Conservation (phyloP, 495 filamentous ascomycete genomes). For the Friedmanniomyces endolithicus region DNA sequence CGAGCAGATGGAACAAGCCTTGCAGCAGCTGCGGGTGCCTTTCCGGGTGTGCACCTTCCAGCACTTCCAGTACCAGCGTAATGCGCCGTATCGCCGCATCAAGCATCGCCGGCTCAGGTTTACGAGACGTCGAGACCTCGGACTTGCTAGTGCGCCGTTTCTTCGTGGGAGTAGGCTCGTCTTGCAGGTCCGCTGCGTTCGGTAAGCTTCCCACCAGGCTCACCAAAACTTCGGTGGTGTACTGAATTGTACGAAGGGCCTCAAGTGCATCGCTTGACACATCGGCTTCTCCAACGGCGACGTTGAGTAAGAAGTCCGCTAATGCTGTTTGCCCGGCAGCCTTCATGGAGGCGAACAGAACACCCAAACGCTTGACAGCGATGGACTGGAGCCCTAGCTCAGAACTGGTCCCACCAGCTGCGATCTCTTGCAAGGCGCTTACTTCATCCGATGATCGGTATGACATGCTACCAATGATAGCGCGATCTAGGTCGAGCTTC, state of each 20-base stretch:
- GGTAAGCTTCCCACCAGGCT: constrained; percentile 59
- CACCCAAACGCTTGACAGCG: constrained; percentile 50
- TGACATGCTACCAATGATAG: constrained; percentile 48
- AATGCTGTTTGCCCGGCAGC: constrained; percentile 39
- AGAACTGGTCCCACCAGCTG: constrained; percentile 12
- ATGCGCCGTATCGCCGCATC: constrained; percentile 53
- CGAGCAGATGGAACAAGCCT: constrained; percentile 66
- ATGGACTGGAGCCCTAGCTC: constrained; percentile 41
- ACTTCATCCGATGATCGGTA: constrained; percentile 57
- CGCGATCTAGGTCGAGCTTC: constrained; percentile 42
- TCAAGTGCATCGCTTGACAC: constrained; percentile 47
- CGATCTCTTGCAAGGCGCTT: constrained; percentile 40
- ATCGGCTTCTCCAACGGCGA: constrained; percentile 32
- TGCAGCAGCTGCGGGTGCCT: constrained; percentile 59
- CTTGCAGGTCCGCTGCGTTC: constrained; percentile 48
- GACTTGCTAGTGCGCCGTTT: constrained; percentile 60
- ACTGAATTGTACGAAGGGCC: constrained; percentile 51
- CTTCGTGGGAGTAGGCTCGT: constrained; percentile 56
- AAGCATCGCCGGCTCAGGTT: constrained; percentile 41
- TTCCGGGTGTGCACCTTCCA: constrained; percentile 63
- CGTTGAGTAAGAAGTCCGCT: constrained; percentile 48
- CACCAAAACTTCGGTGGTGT: constrained; percentile 57
- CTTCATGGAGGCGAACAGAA: constrained; percentile 60
- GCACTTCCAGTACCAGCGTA: constrained; percentile 76
- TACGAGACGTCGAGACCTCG: constrained; percentile 37